Percentiles rank a stretch among this genome's conserved stretches.
phyloP scores from a whole-genome alignment of 2,329 filamentous ascomycete genomes.

The Botrytis hyacinthi region DNA sequence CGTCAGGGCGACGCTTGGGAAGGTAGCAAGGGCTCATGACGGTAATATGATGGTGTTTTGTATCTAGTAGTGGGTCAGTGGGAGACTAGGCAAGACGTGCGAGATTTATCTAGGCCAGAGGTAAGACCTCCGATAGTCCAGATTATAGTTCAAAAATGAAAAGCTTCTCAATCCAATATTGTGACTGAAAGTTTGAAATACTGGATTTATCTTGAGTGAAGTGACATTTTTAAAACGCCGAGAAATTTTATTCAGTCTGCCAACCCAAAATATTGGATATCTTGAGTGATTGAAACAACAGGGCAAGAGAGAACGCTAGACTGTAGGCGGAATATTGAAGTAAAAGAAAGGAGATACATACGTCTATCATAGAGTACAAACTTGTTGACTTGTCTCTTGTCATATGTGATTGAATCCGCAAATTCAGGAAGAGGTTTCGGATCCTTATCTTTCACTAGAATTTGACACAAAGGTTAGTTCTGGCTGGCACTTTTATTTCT shows the following conservation, averaged over 20 bases:
- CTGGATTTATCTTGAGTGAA: neutral
- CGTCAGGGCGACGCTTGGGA: neutral
- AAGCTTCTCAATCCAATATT: neutral
- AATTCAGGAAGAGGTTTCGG: neutral
- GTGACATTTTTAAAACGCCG: neutral
- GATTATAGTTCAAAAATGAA: neutral
- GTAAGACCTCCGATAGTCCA: neutral
- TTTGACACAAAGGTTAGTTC: neutral
- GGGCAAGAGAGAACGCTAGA: neutral
- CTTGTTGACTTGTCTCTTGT: conserved; percentile 4
- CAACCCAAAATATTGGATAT: neutral
- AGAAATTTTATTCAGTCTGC: neutral
- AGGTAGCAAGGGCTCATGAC: neutral
- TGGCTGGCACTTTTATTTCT: neutral
- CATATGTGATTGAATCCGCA: neutral
- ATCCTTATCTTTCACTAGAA: neutral
- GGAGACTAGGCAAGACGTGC: neutral
- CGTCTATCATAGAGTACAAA: neutral
- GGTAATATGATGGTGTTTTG: neutral
- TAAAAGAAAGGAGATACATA: neutral
- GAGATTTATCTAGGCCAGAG: neutral
- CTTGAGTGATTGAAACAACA: neutral
- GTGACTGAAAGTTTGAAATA: neutral
- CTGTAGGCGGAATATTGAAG: neutral
- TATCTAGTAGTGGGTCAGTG: neutral